Conservation (phyloP, 2,329 filamentous ascomycete species). For the Talaromyces sp. region DNA sequence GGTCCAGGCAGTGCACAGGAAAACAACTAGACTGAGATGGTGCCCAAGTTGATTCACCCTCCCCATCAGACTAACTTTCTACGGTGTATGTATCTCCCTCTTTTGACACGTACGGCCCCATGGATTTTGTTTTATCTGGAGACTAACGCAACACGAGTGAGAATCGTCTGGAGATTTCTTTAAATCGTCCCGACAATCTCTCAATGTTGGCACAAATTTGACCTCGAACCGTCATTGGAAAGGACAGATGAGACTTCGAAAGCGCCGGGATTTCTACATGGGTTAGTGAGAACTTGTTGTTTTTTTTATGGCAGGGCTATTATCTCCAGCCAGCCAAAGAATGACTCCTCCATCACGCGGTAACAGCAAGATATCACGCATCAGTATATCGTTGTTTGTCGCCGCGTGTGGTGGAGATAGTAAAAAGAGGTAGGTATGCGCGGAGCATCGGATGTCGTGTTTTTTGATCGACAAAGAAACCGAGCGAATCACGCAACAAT, state of each 20-base stretch:
- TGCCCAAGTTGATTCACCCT: neutral
- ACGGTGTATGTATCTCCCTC: constrained; percentile 36
- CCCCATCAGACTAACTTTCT: neutral
- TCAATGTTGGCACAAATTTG: constrained; percentile 41
- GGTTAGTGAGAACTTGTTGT: neutral
- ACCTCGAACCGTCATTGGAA: constrained; percentile 38
- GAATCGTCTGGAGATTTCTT: constrained; percentile 21
- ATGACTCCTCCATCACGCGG: neutral
- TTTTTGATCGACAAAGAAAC: neutral
- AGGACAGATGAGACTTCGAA: constrained; percentile 43
- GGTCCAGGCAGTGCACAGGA: too few relatives aligned
- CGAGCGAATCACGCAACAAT: neutral
- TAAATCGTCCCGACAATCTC: constrained; percentile 10
- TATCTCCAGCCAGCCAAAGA: neutral
- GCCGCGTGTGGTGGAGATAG: neutral
- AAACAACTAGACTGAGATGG: too few relatives aligned
- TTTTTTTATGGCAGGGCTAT: neutral
- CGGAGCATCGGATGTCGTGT: neutral
- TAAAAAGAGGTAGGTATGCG: neutral
- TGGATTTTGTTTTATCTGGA: constrained; percentile 16
- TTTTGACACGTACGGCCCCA: constrained; percentile 38
- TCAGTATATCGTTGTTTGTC: neutral
- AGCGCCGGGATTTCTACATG: constrained; percentile 23
- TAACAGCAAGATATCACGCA: neutral
- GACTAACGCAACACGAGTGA: constrained; percentile 42